Base-by-base conservation (phyloP, 2,329 filamentous ascomycete species). In the Pseudogymnoascus destructans region DNA sequence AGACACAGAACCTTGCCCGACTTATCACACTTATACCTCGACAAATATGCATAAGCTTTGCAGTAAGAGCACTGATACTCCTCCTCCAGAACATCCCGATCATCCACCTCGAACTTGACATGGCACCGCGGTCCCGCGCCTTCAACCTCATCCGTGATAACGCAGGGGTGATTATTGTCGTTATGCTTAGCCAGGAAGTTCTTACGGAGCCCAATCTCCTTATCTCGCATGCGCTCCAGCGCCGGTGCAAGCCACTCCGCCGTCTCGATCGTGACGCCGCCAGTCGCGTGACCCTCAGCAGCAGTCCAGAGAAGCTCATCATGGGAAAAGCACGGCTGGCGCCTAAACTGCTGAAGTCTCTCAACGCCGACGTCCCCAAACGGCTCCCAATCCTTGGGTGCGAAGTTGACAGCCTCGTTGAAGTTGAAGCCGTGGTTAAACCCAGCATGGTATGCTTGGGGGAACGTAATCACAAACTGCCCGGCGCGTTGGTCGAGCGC, bases 371-470 rank as follows among this genome's bases (percentile, higher is more conserved):
- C 79, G 58, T 92, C 84, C 1, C 93, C 93, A 68, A 84, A 95
- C 0, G 90, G 89, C 67, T 98, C 93, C 93, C 93, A 98, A 66
- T 98, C 93, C 25, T 77, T 79, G 0, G 93, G 93, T 0, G 93
- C 93, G 72, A 98, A 98, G 69, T 98, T 98, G 65, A 98, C 93
- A 4, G 93, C 93, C 70, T 98, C 93, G 65, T 98, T 98, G 72
- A 96, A 95, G 69, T 98, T 98, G 75, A 98, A 98, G 0, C 87
- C 93, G 66, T 98, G 93, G 66, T 98, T 98, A 74, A 98, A 98
- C 0, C 93, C 93, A 5, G 93, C 92, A 69, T 98, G 93, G 66
- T 97, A 98, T 0, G 93, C 93, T 69, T 95, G 88, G 0, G 93
- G 93, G 66, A 96, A 98, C 0, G 93, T 98, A 63, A 98, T 85